Conservation (phyloP, 192 early-diverging fungal genomes). For the Thamnidium elegans region DNA sequence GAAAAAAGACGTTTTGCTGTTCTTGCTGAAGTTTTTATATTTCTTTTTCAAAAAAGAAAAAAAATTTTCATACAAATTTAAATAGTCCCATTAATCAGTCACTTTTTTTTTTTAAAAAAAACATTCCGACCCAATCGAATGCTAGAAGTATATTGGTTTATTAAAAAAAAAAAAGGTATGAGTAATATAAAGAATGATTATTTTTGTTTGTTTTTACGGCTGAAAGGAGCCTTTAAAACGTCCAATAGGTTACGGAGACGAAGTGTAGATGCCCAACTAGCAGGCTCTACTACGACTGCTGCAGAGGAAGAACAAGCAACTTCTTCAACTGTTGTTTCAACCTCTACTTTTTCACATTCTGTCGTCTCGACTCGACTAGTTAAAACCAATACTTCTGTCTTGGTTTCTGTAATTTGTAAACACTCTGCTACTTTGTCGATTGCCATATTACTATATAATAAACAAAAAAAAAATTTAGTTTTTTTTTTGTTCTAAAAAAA, state of each 20-base stretch:
- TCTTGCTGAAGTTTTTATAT: too few relatives aligned
- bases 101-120: neutral
- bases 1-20: too few relatives aligned
- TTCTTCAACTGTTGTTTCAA: neutral
- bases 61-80: neutral
- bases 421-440: neutral
- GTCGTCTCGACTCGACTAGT: constrained; percentile 2
- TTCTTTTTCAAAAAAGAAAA: neutral
- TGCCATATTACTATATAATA: constrained; percentile 1
- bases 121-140: neutral
- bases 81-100: neutral
- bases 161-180: too few relatives aligned
- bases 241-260: constrained; percentile 5
- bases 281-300: neutral
- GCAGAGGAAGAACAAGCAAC: neutral
- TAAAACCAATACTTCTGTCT: neutral
- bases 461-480: neutral
- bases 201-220: too few relatives aligned
- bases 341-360: neutral
- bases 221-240: constrained; percentile 1
- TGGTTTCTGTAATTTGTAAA: neutral
- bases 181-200: too few relatives aligned
- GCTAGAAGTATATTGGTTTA: neutral
- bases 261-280: constrained; percentile 3
- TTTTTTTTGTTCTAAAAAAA: neutral